These are phyloP conservation scores for Globisporangium echinulatum DNA, from an alignment of 352 stramenopile species.

Conservation along the genomic window DNA sequence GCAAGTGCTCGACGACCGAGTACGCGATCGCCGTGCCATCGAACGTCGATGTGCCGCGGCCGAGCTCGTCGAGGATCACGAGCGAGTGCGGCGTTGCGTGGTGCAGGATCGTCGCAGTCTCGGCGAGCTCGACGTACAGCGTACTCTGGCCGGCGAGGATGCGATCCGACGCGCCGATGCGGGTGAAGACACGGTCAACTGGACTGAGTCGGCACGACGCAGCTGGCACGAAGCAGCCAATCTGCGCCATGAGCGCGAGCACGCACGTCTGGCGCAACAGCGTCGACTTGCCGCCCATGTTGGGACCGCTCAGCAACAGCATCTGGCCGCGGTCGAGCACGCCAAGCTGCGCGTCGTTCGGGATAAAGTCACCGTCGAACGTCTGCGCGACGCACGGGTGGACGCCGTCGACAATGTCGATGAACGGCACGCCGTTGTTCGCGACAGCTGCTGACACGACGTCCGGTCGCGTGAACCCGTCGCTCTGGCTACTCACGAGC, in stretches of 20 bases:
- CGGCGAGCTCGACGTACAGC: conserved; percentile 98
- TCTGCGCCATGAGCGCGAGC: conserved; percentile 96
- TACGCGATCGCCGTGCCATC: conserved; percentile 98
- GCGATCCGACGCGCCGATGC: conserved; percentile 97
- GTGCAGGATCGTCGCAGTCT: conserved; percentile 97
- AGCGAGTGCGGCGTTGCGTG: conserved; percentile 93
- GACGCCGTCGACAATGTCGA: conserved; percentile 91
- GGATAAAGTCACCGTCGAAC: conserved; percentile 92
- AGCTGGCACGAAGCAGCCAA: conserved; percentile 98
- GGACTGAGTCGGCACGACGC: conserved; percentile 91
- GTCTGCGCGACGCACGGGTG: conserved; percentile 92
- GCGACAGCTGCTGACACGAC: conserved; percentile 70
- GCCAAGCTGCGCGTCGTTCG: conserved; percentile 94
- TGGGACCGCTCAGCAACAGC: conserved; percentile 95
- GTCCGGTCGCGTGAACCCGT: conserved; percentile 88
- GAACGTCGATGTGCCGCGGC: conserved; percentile 97
- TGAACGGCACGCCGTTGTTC: conserved; percentile 55
- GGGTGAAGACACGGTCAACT: conserved; percentile 98
- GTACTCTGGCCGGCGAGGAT: conserved; percentile 98
- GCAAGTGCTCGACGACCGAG: conserved; percentile 93
- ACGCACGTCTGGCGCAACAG: conserved; percentile 98
- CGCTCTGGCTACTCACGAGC: conserved; percentile 89
- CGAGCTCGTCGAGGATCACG: conserved; percentile 98
- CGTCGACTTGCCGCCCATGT: conserved; percentile 99
- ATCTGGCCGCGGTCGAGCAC: conserved; percentile 50